Evolutionary conservation across 306 rosid species (phyloP), one percentile per base, ranked within the genome.

Genomic region (Quercus berberidifolia): DNA sequence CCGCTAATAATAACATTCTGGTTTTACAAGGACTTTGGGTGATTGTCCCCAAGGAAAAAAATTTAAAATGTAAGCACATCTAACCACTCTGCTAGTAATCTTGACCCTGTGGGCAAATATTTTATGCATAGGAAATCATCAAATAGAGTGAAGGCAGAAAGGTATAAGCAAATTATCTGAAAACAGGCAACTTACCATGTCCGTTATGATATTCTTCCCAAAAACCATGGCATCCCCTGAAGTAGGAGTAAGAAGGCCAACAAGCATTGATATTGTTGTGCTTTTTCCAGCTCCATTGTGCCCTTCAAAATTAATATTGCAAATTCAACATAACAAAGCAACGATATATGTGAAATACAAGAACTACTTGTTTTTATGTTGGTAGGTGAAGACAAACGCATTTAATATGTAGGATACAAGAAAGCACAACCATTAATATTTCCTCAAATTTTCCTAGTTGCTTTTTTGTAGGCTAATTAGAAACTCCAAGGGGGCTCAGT

Each of bases 221-320:
- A 91, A 91, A 78, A 94, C 88, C 82, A 89, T 82, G 79, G 99
- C 99, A 85, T 94, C 99, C 83, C 99, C 99, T 35, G 92, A 87
- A 84, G 97, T 88, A 74, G 99, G 99, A 77, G 86, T 87, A 92
- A 90, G 83, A 79, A 92, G 97, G 74, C 99, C 99, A 78, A 94
- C 99, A 74, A 94, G 97, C 97, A 94, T 94, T 54, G 99, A 91
- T 79, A 94, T 92, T 46, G 99, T 91, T 13, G 99, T 94, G 84
- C 97, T 92, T 86, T 94, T 94, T 38, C 99, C 99, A 87, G 99
- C 99, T 74, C 97, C 97, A 78, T 91, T 94, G 82, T 94, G 99
- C 79, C 99, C 99, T 94, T 84, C 68, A 86, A 79, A 84, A 69
- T 70, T 30, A 41, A 79, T 46, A 75, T 30, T 30, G 21, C 18